phyloP scores from a whole-genome alignment of 371 early-diverging fungal genomes.

The Apophysomyces elegans region DNA sequence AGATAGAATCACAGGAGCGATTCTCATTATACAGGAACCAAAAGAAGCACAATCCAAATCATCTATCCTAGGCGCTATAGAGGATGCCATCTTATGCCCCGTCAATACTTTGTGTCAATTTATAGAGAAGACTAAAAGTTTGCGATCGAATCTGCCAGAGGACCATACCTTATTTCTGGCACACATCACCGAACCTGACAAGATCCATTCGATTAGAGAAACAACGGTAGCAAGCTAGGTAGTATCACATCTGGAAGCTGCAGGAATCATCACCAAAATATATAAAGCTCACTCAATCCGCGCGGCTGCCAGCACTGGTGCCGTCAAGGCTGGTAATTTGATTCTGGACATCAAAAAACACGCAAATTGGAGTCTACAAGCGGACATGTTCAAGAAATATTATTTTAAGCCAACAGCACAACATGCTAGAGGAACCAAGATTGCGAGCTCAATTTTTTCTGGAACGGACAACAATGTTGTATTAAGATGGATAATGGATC shows the following conservation, averaged over 20 bases:
- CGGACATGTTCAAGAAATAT: constrained; percentile 15
- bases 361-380: constrained; percentile 14
- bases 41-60: background rate
- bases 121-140: background rate
- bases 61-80: background rate
- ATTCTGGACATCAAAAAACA: constrained; percentile 9
- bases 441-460: too few relatives aligned
- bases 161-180: constrained; percentile 9
- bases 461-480: too few relatives aligned
- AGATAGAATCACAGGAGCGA: background rate
- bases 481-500: too few relatives aligned
- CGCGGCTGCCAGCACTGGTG: constrained; percentile 8
- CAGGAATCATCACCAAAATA: background rate
- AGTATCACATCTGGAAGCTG: background rate
- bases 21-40: background rate
- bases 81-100: background rate
- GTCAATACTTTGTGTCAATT: background rate
- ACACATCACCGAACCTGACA: background rate
- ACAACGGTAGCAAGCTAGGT: background rate
- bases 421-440: too few relatives aligned
- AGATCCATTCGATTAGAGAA: background rate
- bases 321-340: constrained; percentile 5
- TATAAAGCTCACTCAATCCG: constrained; percentile 2
- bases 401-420: background rate
- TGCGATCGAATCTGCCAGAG: background rate